Base-by-base conservation (phyloP, 345 rosid genomes). In the Pistacia atlantica region DNA sequence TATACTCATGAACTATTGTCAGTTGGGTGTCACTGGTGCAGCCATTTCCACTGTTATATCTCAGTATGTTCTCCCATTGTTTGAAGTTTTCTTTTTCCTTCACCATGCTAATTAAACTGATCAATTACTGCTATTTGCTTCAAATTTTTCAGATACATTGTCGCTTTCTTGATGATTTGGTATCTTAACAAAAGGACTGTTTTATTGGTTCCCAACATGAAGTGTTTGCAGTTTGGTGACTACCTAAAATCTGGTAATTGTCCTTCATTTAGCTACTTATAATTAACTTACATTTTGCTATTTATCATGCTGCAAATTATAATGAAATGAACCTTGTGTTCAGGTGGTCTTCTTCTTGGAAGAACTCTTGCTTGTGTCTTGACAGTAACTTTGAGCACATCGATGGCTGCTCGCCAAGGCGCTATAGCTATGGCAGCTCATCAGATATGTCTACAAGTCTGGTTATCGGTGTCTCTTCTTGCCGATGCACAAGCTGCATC, bases 351-450 rank as follows among this genome's bases (percentile, higher is more conserved):
- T 80, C 83, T 84, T 65, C 83, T 84, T 16, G 84, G 84, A 37
- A 79, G 87, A 71, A 81, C 84, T 56, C 72, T 84, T 51, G 87
- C 83, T 60, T 76, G 83, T 56, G 84, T 79, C 67, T 61, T 79
- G 73, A 81, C 84, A 16, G 61, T 84, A 70, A 84, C 84, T 64
- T 68, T 84, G 54, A 81, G 84, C 77, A 76, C 87, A 25, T 77
- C 87, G 37, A 76, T 84, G 84, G 87, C 83, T 74, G 84, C 87
- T 61, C 84, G 79, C 42, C 83, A 79, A 59, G 87, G 87, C 60
- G 74, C 87, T 12, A 60, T 81, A 42, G 81, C 83, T 48, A 74
- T 81, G 84, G 87, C 87, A 10, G 87, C 81, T 65, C 83, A 81
- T 79, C 87, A 84, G 63, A 77, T 84, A 70, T 84, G 87, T 58